phyloP scores from a whole-genome alignment of 2,329 filamentous ascomycete genomes.

The Claviceps africana region DNA sequence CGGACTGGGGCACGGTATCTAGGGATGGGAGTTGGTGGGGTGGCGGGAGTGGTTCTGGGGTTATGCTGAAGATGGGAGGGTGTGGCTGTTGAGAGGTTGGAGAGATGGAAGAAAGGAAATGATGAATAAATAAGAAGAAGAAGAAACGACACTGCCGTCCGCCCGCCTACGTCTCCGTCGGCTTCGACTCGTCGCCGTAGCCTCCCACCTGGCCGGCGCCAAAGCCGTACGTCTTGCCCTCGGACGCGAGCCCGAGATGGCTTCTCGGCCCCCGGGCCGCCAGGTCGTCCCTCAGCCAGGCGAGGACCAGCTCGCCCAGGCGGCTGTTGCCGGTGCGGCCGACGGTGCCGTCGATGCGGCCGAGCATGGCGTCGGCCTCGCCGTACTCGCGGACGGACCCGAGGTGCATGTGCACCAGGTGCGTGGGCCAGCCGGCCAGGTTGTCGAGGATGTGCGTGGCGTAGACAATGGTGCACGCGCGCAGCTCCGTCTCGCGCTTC shows the following conservation, averaged over 20 bases:
- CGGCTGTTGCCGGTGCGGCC: slow-evolving; percentile 55
- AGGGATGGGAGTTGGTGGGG: too few species aligned
- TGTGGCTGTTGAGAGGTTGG: too few species aligned
- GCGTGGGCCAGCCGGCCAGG: slow-evolving; percentile 83
- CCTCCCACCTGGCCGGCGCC: slow-evolving; percentile 38
- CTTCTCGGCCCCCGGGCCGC: slow-evolving; percentile 63
- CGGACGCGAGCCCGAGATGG: slow-evolving; percentile 36
- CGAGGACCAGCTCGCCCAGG: slow-evolving; percentile 74
- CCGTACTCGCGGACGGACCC: slow-evolving; percentile 84
- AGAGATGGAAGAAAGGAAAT: background rate
- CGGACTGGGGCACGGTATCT: too few species aligned
- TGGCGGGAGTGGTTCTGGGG: too few species aligned
- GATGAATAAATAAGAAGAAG: background rate
- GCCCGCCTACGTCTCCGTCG: too few species aligned
- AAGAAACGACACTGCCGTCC: too few species aligned
- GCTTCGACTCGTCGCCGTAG: slow-evolving; percentile 41
- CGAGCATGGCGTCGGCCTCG: slow-evolving; percentile 53
- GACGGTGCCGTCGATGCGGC: slow-evolving; percentile 27
- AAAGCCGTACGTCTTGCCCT: slow-evolving; percentile 50
- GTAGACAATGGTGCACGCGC: slow-evolving; percentile 86
- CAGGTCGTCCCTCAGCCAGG: slow-evolving; percentile 75
- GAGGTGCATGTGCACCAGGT: slow-evolving; percentile 89
- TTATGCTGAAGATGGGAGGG: too few species aligned
- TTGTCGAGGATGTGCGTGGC: slow-evolving; percentile 97
- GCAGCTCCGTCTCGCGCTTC: slow-evolving; percentile 68